Percentiles rank a stretch among this genome's conserved stretches.
These are phyloP conservation scores for Claviceps spartinae DNA, from an alignment of 2,329 filamentous ascomycete species.

Conservation along the genomic window DNA sequence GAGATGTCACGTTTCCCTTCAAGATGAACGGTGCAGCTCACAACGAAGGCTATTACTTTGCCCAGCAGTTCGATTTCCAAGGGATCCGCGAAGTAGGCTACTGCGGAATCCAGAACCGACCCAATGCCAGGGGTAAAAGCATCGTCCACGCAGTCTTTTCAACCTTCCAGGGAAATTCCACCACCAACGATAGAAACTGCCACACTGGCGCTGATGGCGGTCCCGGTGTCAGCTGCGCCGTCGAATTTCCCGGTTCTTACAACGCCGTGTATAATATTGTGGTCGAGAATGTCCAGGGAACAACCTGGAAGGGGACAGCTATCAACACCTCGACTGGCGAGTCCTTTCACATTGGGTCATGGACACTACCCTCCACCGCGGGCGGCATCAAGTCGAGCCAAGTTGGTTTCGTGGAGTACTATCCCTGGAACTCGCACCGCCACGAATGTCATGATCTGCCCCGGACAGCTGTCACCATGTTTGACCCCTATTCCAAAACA, in stretches of 20 bases:
- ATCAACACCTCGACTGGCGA: neutral
- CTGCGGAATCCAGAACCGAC: neutral
- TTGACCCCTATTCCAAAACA: neutral
- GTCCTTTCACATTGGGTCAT: neutral
- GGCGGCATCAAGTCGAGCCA: neutral
- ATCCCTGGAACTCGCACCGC: neutral
- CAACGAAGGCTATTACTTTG: conserved; percentile 10
- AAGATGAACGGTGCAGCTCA: conserved; percentile 10
- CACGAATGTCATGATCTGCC: neutral
- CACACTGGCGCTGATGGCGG: neutral
- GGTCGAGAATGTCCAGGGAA: neutral
- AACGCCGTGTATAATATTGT: neutral
- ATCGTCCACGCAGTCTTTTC: neutral
- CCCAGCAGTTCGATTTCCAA: conserved; percentile 11
- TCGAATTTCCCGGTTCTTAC: neutral
- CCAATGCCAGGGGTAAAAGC: neutral
- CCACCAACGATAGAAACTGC: neutral
- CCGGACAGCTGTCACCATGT: neutral
- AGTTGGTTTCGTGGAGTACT: neutral
- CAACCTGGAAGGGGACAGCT: neutral
- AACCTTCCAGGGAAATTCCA: neutral
- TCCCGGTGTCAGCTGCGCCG: neutral
- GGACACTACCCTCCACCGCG: neutral
- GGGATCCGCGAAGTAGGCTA: neutral
- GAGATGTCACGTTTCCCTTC: conserved; percentile 10